Conservation (phyloP, 257 asterid species). For the Dorcoceras hygrometricum region DNA sequence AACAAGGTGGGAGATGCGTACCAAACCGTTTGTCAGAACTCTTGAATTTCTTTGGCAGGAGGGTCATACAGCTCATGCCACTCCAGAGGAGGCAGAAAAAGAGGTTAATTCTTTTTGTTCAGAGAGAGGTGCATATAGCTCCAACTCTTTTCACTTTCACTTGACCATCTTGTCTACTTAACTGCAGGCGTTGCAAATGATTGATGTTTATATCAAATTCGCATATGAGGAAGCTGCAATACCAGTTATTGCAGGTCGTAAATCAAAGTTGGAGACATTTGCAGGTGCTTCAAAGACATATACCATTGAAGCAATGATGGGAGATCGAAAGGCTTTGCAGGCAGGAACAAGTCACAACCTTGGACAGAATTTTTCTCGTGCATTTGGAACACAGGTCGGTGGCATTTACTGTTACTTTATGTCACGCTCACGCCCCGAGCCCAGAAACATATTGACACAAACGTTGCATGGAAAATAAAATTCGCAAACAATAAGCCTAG, state of each 20-base stretch:
- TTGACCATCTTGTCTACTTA: constrained; percentile 34
- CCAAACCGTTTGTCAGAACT: constrained; percentile 91
- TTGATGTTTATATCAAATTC: constrained; percentile 80
- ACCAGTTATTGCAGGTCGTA: constrained; percentile 96
- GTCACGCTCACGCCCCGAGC: too few relatives aligned
- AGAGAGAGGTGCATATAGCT: constrained; percentile 14
- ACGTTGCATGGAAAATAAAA: too few relatives aligned
- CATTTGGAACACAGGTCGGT: constrained; percentile 85
- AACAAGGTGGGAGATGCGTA: constrained; percentile 99
- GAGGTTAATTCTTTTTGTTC: constrained; percentile 52
- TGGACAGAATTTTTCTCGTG: constrained; percentile 97
- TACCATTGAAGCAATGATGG: constrained; percentile 99
- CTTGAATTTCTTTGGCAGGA: constrained; percentile 99
- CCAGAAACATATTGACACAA: too few relatives aligned
- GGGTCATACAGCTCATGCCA: constrained; percentile 99
- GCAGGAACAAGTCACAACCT: constrained; percentile 99
- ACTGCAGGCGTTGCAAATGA: constrained; percentile 97
- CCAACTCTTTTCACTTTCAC: constrained; percentile 18
- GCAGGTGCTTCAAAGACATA: constrained; percentile 96
- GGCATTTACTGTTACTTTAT: constrained; percentile 5
- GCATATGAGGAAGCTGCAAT: constrained; percentile 98
- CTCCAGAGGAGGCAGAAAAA: constrained; percentile 85
- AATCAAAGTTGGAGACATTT: constrained; percentile 87
- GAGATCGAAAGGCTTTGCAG: constrained; percentile 95
- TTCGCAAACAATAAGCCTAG: too few relatives aligned